phyloP scores from a whole-genome alignment of 2,329 filamentous ascomycete species.

The Geosmithia flava region DNA sequence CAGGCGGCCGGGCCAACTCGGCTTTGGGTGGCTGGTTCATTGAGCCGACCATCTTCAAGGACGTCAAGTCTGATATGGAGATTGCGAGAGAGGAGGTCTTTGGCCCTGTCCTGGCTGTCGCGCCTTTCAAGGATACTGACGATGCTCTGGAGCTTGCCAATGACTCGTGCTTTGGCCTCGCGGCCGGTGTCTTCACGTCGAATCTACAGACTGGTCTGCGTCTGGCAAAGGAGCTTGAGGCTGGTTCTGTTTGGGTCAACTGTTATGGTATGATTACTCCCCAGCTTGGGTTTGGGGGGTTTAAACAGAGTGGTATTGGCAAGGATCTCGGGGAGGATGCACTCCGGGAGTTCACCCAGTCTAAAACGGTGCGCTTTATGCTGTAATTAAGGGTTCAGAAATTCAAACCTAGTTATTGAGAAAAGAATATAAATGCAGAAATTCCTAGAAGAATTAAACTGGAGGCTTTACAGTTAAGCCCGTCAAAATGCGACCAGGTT shows the following conservation, averaged over 20 bases:
- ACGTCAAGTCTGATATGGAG: conserved; percentile 8
- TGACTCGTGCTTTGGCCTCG: conserved; percentile 39
- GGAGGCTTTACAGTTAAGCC: too few species aligned
- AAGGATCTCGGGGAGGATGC: conserved; percentile 29
- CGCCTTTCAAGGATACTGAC: conserved; percentile 39
- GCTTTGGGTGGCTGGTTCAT: conserved; percentile 13
- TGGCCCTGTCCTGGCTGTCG: conserved; percentile 34
- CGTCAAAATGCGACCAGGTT: too few species aligned
- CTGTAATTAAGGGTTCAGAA: too few species aligned
- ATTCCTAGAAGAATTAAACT: too few species aligned
- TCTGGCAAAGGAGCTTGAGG: neutral
- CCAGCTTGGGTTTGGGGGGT: conserved; percentile 19
- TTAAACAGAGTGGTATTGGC: conserved; percentile 48
- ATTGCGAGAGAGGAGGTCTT: conserved; percentile 38
- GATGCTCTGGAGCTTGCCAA: conserved; percentile 46
- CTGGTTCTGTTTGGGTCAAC: conserved; percentile 1
- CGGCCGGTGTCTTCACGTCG: conserved; percentile 42
- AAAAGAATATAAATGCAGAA: too few species aligned
- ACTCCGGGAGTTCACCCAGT: neutral
- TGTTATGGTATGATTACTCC: too few species aligned
- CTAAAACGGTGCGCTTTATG: too few species aligned
- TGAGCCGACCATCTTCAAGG: conserved; percentile 14
- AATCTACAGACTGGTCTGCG: conserved; percentile 40
- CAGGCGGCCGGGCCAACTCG: conserved; percentile 35
- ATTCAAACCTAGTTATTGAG: too few species aligned